A percentile compares a stretch with the other conserved stretches of the same genome.
Evolutionary conservation across 78 protist species (phyloP).

Genomic region (Dictyostelium purpureum): DNA sequence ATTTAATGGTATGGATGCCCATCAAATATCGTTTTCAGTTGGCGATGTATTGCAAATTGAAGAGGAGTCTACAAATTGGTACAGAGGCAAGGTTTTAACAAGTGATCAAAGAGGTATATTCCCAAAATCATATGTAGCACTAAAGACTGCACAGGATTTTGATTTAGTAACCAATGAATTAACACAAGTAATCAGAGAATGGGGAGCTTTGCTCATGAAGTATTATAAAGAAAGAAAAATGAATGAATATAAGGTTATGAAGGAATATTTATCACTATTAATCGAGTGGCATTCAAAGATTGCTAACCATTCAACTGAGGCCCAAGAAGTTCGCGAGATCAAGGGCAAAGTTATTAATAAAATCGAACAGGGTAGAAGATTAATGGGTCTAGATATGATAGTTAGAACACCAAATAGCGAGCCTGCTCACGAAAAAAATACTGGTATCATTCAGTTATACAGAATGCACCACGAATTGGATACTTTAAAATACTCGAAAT

Average conservation of each 20-base stretch:
- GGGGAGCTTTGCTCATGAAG: conserved; percentile 48
- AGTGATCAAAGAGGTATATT: conserved; percentile 28
- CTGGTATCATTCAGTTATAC: conserved; percentile 63
- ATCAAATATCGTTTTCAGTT: conserved; percentile 37
- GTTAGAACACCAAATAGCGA: conserved; percentile 73
- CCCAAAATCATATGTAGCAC: conserved; percentile 32
- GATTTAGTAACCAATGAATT: conserved; percentile 64
- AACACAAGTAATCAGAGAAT: conserved; percentile 67
- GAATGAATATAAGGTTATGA: conserved; percentile 42
- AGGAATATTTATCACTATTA: conserved; percentile 44
- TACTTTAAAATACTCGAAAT: conserved; percentile 30
- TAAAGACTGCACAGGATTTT: conserved; percentile 12
- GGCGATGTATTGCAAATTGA: conserved; percentile 51
- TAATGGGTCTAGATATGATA: conserved; percentile 73
- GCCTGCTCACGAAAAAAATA: conserved; percentile 69
- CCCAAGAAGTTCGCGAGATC: conserved; percentile 55
- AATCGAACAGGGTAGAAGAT: conserved; percentile 66
- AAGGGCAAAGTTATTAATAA: conserved; percentile 63
- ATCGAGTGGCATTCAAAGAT: conserved; percentile 75
- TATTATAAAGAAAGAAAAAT: conserved; percentile 52
- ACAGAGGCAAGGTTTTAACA: conserved; percentile 13
- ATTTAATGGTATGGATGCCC: neutral
- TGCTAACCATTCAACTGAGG: neutral
- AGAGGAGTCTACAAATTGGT: conserved; percentile 52
- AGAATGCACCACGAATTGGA: conserved; percentile 74